A percentile compares a stretch with the other conserved stretches of the same genome.
phyloP scores from a whole-genome alignment of 495 filamentous ascomycete genomes.

The Filosporella fistucella region DNA sequence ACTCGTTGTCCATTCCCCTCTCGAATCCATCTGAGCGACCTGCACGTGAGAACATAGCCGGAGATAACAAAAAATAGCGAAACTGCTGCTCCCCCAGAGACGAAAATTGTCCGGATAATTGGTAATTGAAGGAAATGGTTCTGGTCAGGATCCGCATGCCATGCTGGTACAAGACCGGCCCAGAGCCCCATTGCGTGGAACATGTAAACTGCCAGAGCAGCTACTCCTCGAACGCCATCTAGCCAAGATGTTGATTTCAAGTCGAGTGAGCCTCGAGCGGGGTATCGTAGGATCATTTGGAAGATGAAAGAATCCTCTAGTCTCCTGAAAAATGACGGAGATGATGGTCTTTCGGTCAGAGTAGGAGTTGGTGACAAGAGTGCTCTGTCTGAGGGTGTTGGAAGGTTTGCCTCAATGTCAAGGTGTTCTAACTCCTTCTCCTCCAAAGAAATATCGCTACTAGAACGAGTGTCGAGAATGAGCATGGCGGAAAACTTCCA shows the following conservation, averaged over 20 bases:
- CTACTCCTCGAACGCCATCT: conserved; percentile 13
- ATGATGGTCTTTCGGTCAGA: not conserved
- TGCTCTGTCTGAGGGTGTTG: not conserved
- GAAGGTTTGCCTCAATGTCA: conserved; percentile 1
- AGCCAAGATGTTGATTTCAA: conserved; percentile 7
- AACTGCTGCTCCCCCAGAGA: conserved; percentile 61
- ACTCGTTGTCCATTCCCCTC: conserved; percentile 25
- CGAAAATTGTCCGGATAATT: conserved; percentile 52
- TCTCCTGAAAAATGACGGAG: not conserved
- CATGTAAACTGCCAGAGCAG: conserved; percentile 13
- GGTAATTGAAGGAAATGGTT: conserved; percentile 50
- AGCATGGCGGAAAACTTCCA: too few species aligned
- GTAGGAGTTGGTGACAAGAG: not conserved
- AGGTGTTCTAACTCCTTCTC: not conserved
- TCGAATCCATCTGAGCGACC: conserved; percentile 52
- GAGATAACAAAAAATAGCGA: conserved; percentile 71
- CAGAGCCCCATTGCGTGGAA: conserved; percentile 1
- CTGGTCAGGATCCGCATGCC: conserved; percentile 13
- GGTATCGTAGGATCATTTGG: not conserved
- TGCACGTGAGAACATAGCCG: conserved; percentile 61
- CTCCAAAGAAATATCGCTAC: not conserved
- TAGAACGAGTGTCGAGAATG: too few species aligned
- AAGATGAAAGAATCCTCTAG: not conserved
- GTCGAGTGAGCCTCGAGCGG: not conserved
- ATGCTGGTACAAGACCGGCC: not conserved